These are phyloP conservation scores for Colletotrichum euphorbiae DNA, from an alignment of 2,329 filamentous ascomycete genomes.

Conservation along the genomic window DNA sequence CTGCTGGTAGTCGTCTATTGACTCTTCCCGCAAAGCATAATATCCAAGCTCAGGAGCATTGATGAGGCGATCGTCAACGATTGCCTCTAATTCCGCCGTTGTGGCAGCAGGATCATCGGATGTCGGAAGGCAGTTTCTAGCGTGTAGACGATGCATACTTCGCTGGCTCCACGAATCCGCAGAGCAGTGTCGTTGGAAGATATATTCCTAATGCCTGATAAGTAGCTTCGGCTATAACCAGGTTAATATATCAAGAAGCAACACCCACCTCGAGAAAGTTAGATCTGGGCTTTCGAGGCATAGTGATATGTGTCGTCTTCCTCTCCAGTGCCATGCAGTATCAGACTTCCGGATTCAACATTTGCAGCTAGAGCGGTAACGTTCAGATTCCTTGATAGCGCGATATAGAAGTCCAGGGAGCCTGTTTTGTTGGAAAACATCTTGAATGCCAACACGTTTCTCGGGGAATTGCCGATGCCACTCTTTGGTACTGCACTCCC, in stretches of 20 bases:
- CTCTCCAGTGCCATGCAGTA: background rate
- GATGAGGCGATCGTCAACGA: background rate
- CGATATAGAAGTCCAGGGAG: background rate
- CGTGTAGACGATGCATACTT: slow-evolving; percentile 39
- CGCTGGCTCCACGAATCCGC: slow-evolving; percentile 30
- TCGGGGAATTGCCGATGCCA: slow-evolving; percentile 41
- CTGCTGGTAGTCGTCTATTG: slow-evolving; percentile 46
- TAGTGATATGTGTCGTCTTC: slow-evolving; percentile 14
- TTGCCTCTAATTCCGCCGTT: background rate
- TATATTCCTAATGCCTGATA: background rate
- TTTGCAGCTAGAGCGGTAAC: background rate
- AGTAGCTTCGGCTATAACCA: too few species aligned
- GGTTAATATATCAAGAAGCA: background rate
- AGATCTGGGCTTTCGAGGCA: background rate
- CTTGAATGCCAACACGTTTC: slow-evolving; percentile 41
- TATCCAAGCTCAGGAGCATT: background rate
- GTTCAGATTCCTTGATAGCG: background rate
- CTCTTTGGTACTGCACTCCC: slow-evolving; percentile 38
- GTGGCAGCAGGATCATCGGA: background rate
- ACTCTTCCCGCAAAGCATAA: background rate
- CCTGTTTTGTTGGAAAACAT: slow-evolving; percentile 40
- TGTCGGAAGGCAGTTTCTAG: slow-evolving; percentile 21
- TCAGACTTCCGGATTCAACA: background rate
- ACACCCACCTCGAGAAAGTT: background rate
- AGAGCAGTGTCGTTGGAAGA: slow-evolving; percentile 20